Percentiles rank a stretch among this genome's conserved stretches.
Conservation (phyloP, 2,329 filamentous ascomycete genomes). For the Chaetomium globosum region DNA sequence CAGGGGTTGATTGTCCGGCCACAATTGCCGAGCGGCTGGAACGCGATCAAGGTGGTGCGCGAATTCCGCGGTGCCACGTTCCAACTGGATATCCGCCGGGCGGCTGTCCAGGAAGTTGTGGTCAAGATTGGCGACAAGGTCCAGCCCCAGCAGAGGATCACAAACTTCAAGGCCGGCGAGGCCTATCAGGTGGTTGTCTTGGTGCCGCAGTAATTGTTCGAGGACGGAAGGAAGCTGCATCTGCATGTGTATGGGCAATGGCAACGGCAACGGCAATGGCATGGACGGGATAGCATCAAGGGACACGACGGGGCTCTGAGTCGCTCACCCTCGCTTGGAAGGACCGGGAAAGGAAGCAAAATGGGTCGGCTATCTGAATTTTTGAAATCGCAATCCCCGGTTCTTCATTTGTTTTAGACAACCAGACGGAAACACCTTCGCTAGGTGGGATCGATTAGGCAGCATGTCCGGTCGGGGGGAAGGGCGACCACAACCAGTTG, state of each 20-base stretch:
- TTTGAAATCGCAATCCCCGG: slow-evolving; percentile 11
- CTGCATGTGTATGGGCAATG: background rate
- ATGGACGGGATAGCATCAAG: slow-evolving; percentile 1
- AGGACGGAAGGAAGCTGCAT: background rate
- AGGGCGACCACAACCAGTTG: background rate
- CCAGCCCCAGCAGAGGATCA: slow-evolving; percentile 48
- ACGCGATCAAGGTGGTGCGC: slow-evolving; percentile 47
- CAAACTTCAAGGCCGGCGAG: slow-evolving; percentile 46
- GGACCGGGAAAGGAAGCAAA: slow-evolving; percentile 2
- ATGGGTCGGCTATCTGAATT: slow-evolving; percentile 17
- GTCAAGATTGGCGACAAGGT: slow-evolving; percentile 46
- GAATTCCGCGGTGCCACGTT: slow-evolving; percentile 56
- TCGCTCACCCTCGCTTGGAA: background rate
- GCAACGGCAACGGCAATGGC: background rate
- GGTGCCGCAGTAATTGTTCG: slow-evolving; percentile 31
- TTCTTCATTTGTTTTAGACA: slow-evolving; percentile 16
- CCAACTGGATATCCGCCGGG: slow-evolving; percentile 49
- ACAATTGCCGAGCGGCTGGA: slow-evolving; percentile 55
- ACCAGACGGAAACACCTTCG: slow-evolving; percentile 20
- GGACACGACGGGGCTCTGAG: background rate
- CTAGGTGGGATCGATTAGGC: slow-evolving; percentile 13
- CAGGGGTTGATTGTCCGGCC: slow-evolving; percentile 52
- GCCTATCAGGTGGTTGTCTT: slow-evolving; percentile 51
- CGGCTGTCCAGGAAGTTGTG: slow-evolving; percentile 46
- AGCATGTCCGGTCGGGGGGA: background rate